Conservation (phyloP, 106 monocot genomes). For the Dendrobium officinale region DNA sequence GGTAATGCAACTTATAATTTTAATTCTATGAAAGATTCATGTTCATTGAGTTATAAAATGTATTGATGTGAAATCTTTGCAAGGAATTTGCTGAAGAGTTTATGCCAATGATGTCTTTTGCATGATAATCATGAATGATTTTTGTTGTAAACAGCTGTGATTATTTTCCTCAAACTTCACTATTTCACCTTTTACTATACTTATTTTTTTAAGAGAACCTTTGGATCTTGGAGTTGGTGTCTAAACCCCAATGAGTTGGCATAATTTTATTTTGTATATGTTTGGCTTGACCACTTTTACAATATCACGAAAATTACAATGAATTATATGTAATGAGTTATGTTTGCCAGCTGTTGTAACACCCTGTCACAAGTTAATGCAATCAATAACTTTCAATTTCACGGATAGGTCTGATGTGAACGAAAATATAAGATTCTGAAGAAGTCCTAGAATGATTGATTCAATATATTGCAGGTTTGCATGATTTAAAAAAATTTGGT, state of each 20-base stretch:
- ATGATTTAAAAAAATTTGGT: too few relatives aligned
- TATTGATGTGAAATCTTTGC: neutral
- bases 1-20: slow-evolving; percentile 25
- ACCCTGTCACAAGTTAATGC: neutral
- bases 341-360: neutral
- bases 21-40: neutral
- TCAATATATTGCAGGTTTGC: too few relatives aligned
- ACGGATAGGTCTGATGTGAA: too few relatives aligned
- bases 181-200: neutral
- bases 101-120: neutral
- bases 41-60: neutral
- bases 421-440: too few relatives aligned
- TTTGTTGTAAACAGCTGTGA: neutral
- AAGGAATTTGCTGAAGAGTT: neutral
- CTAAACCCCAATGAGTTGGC: neutral
- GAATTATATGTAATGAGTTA: neutral
- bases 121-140: neutral
- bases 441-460: too few relatives aligned
- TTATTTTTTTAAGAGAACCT: neutral
- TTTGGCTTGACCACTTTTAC: neutral
- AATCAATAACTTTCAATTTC: too few relatives aligned
- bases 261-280: neutral
- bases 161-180: neutral
- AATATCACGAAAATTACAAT: neutral
- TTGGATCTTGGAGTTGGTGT: neutral